These are phyloP conservation scores for Tilletia setariae DNA, from an alignment of 1,284 basidiomycete genomes.

Conservation along the genomic window DNA sequence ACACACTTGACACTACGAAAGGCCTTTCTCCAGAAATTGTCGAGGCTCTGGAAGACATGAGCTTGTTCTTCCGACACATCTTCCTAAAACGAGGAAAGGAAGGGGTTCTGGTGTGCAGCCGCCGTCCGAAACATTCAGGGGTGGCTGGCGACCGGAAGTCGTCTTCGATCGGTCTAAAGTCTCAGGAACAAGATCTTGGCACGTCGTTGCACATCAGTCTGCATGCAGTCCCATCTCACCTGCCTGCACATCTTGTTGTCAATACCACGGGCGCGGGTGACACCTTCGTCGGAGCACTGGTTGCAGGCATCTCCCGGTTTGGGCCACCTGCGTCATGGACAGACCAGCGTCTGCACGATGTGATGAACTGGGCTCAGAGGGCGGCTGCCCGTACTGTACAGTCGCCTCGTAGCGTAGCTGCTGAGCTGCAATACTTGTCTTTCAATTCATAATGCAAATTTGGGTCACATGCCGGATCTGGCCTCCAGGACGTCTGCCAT, in stretches of 20 bases:
- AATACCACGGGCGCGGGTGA: conserved; percentile 53
- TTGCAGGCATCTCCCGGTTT: conserved; percentile 23
- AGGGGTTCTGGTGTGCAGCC: conserved; percentile 19
- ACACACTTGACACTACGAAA: no score
- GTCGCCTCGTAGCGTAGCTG: neutral
- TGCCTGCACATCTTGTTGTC: conserved; percentile 20
- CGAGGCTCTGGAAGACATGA: no score
- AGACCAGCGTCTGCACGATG: neutral
- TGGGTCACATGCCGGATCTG: no score
- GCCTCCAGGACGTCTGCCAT: no score
- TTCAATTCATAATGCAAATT: neutral
- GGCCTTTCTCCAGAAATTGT: no score
- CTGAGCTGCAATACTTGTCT: neutral
- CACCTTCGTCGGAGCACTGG: conserved; percentile 45
- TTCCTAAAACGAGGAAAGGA: conserved; percentile 33
- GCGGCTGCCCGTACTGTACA: neutral
- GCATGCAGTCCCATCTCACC: conserved; percentile 24
- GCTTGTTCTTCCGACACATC: conserved; percentile 13
- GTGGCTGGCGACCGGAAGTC: no score
- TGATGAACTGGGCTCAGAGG: neutral
- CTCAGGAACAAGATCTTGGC: no score
- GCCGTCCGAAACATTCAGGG: no score
- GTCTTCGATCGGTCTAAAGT: no score
- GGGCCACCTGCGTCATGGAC: conserved; percentile 3
- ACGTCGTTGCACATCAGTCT: conserved; percentile 18